These are phyloP conservation scores for Ceratocystis diversiconidia DNA, from an alignment of 2,329 filamentous ascomycete genomes.

Conservation along the genomic window DNA sequence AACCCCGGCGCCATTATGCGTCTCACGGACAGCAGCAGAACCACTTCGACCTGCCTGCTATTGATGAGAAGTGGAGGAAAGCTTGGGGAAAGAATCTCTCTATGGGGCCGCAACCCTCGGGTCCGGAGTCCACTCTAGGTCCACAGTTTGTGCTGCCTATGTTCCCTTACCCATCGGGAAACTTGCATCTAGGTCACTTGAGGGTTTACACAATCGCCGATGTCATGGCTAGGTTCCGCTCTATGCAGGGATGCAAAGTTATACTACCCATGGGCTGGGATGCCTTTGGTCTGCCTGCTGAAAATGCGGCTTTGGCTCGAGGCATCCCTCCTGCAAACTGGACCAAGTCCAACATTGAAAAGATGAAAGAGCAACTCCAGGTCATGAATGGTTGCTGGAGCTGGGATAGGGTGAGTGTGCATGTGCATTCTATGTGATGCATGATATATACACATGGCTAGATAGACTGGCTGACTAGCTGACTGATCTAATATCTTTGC, in stretches of 20 bases:
- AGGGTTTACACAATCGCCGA: conserved; percentile 86
- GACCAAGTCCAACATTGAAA: conserved; percentile 66
- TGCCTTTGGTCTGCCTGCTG: conserved; percentile 77
- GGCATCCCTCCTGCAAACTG: conserved; percentile 64
- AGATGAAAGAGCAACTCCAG: conserved; percentile 71
- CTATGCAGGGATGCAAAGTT: conserved; percentile 59
- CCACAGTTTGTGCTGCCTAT: conserved; percentile 67
- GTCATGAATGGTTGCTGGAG: conserved; percentile 72
- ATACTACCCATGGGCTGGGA: conserved; percentile 92
- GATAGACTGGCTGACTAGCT: neutral
- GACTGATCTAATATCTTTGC: neutral
- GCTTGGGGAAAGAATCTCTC: conserved; percentile 28
- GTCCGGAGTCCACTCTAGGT: conserved; percentile 18
- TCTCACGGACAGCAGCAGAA: neutral
- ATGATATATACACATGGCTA: no score
- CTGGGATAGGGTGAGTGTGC: conserved; percentile 57
- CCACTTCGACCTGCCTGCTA: conserved; percentile 16
- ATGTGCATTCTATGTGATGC: no score
- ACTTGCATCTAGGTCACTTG: conserved; percentile 73
- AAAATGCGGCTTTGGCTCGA: conserved; percentile 78
- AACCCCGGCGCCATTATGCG: neutral
- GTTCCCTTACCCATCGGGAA: conserved; percentile 86
- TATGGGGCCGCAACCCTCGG: conserved; percentile 13
- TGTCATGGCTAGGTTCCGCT: conserved; percentile 62
- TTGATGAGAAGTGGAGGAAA: conserved; percentile 38